phyloP scores from a whole-genome alignment of 192 early-diverging fungal genomes.

The Rhizoclosmatium sp. region DNA sequence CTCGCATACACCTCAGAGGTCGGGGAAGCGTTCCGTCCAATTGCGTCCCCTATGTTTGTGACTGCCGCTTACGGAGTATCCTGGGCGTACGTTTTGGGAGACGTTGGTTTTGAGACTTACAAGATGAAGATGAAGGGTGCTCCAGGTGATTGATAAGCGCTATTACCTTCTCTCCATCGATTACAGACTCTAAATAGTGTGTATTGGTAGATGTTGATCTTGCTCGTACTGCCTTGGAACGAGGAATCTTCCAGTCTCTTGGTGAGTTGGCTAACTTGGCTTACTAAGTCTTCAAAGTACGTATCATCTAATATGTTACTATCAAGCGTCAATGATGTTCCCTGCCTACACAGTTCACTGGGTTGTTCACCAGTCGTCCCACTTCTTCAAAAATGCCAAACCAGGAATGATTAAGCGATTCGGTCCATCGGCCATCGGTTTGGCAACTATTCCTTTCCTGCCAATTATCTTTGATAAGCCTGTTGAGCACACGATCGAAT shows the following conservation, averaged over 20 bases:
- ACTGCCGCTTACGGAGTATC: conserved; percentile 67
- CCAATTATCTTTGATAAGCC: conserved; percentile 70
- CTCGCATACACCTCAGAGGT: conserved; percentile 69
- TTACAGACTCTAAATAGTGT: neutral
- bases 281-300: neutral
- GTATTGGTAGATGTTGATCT: conserved; percentile 21
- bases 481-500: conserved; percentile 63
- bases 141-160: neutral
- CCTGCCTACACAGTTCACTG: conserved; percentile 66
- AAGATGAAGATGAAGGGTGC: conserved; percentile 29
- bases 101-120: conserved; percentile 40
- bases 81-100: conserved; percentile 57
- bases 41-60: conserved; percentile 60
- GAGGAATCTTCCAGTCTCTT: conserved; percentile 38
- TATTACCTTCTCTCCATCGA: conserved; percentile 2
- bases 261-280: neutral
- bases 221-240: conserved; percentile 30
- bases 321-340: conserved; percentile 59
- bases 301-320: conserved; percentile 5
- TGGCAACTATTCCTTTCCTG: conserved; percentile 63
- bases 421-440: conserved; percentile 65
- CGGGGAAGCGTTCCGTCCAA: conserved; percentile 70
- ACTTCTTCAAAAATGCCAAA: conserved; percentile 33
- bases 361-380: conserved; percentile 31
- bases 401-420: conserved; percentile 50